A percentile compares a stretch with the other conserved stretches of the same genome.
These are phyloP conservation scores for Diaporthe destruens DNA, from an alignment of 2,329 filamentous ascomycete species.

Conservation along the genomic window DNA sequence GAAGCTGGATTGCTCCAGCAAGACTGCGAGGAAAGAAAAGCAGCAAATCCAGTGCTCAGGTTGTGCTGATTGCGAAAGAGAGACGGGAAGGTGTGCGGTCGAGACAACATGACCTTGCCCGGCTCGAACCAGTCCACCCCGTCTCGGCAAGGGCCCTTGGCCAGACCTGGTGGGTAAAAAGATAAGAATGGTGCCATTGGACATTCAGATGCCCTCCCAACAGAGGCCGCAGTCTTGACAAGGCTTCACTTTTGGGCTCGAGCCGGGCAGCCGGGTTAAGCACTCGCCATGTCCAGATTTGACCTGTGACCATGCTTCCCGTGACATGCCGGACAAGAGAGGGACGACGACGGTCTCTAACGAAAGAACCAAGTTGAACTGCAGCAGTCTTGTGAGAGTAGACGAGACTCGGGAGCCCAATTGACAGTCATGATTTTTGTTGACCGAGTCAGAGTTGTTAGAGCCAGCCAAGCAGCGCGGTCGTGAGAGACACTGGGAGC, in stretches of 20 bases:
- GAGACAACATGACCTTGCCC: not conserved
- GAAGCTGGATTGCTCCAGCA: too few relatives aligned
- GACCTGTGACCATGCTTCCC: not conserved
- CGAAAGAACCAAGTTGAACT: not conserved
- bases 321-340: not conserved
- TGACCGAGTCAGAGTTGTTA: too few relatives aligned
- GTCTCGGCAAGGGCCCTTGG: not conserved
- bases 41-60: not conserved
- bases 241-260: too few relatives aligned
- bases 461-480: not conserved
- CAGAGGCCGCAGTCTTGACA: too few relatives aligned
- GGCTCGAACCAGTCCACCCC: not conserved
- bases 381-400: not conserved
- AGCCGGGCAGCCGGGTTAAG: not conserved
- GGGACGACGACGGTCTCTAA: not conserved
- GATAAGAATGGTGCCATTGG: slow-evolving; percentile 1
- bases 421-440: too few relatives aligned
- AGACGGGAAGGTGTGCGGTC: not conserved
- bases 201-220: not conserved
- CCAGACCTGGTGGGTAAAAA: not conserved
- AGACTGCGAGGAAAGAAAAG: not conserved
- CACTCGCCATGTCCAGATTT: not conserved
- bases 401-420: not conserved
- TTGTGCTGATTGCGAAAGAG: not conserved
- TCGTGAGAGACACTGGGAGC: not conserved